These are phyloP conservation scores for Candida yuanshanica DNA, from an alignment of 805 yeast genomes.

Conservation along the genomic window DNA sequence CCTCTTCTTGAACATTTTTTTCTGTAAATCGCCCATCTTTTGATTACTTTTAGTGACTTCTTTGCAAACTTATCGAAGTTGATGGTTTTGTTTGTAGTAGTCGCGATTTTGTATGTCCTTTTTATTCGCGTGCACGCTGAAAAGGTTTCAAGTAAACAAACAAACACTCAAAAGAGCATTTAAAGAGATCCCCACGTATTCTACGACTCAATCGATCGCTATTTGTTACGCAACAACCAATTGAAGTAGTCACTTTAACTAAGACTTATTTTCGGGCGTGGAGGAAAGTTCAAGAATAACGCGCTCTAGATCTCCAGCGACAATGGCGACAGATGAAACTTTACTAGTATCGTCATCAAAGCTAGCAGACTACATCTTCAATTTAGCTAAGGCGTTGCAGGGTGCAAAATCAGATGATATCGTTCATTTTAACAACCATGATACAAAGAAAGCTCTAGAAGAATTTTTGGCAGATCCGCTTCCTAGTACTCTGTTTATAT, in stretches of 20 bases:
- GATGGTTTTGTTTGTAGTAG: too few relatives aligned
- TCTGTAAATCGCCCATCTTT: slow-evolving; percentile 11
- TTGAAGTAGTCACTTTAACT: too few relatives aligned
- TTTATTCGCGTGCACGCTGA: neutral
- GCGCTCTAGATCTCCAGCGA: too few relatives aligned
- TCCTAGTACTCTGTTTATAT: slow-evolving; percentile 23
- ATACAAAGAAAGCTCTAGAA: slow-evolving; percentile 7
- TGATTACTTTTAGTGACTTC: too few relatives aligned
- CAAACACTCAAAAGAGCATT: neutral
- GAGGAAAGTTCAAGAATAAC: too few relatives aligned
- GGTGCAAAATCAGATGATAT: slow-evolving; percentile 24
- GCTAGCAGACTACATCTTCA: slow-evolving; percentile 24
- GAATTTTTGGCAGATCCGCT: slow-evolving; percentile 18
- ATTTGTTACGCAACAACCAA: too few relatives aligned
- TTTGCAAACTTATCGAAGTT: too few relatives aligned
- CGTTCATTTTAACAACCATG: slow-evolving; percentile 21
- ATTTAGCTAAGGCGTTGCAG: slow-evolving; percentile 24
- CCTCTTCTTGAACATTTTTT: slow-evolving; percentile 9
- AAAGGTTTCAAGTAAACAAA: neutral
- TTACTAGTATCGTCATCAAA: slow-evolving; percentile 6
- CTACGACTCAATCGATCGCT: too few relatives aligned
- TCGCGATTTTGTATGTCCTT: too few relatives aligned
- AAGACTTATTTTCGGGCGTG: too few relatives aligned
- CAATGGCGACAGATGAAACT: neutral
- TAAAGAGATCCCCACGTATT: too few relatives aligned